Percentiles rank a stretch among this genome's conserved stretches.
Evolutionary conservation across 805 yeast genomes (phyloP).

Genomic region (Wickerhamiella lipophila): DNA sequence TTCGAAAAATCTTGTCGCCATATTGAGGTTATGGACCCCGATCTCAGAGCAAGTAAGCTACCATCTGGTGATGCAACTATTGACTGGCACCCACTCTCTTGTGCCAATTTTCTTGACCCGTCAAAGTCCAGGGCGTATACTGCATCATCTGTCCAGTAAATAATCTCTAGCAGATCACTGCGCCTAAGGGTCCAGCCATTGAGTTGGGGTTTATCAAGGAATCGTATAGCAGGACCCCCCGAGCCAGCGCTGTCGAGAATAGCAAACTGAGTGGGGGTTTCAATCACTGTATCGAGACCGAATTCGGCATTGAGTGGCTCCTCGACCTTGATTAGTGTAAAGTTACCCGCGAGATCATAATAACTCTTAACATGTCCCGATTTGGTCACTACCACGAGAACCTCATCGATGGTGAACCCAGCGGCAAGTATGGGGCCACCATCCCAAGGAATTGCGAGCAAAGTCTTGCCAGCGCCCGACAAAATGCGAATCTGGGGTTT

Average conservation of each 20-base stretch:
- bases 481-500: slow-evolving; percentile 22
- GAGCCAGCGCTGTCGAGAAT: neutral
- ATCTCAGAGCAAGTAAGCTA: neutral
- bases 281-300: slow-evolving; percentile 1
- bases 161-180: neutral
- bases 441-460: slow-evolving; percentile 27
- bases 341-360: slow-evolving; percentile 54
- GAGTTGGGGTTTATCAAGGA: neutral
- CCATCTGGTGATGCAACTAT: neutral
- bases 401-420: slow-evolving; percentile 42
- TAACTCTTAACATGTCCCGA: slow-evolving; percentile 45
- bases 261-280: neutral
- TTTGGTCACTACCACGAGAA: slow-evolving; percentile 42
- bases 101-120: neutral
- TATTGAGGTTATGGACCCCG: neutral
- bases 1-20: slow-evolving; percentile 3
- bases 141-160: neutral
- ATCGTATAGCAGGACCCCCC: neutral
- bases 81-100: neutral
- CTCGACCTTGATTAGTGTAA: slow-evolving; percentile 27
- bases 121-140: neutral
- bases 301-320: neutral
- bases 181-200: neutral
- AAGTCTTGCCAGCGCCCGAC: slow-evolving; percentile 26
- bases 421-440: slow-evolving; percentile 42